A percentile compares a stretch with the other conserved stretches of the same genome.
Evolutionary conservation across 2,329 filamentous ascomycete genomes (phyloP).

Genomic region (Calonectria multiphialidica): DNA sequence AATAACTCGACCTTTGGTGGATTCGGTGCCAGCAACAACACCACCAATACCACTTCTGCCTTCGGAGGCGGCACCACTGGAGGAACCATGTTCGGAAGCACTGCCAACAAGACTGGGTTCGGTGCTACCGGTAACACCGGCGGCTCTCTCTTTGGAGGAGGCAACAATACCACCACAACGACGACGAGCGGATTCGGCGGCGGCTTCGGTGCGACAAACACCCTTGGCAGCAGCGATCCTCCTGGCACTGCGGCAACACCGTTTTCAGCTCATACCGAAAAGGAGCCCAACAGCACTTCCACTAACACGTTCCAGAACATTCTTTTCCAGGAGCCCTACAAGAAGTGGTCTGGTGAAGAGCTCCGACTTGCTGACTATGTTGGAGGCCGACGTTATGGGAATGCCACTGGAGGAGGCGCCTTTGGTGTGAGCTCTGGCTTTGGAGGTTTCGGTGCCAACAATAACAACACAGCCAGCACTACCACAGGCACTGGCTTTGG

Average conservation of each 20-base stretch:
- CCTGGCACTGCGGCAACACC: constrained; percentile 78
- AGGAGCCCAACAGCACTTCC: constrained; percentile 71
- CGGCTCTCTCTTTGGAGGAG: constrained; percentile 63
- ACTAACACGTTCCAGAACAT: constrained; percentile 83
- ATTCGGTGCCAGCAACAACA: constrained; percentile 53
- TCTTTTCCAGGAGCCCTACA: constrained; percentile 82
- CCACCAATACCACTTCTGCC: constrained; percentile 49
- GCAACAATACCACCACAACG: constrained; percentile 41
- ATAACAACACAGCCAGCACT: constrained; percentile 40
- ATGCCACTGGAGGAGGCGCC: constrained; percentile 84
- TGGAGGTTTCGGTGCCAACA: constrained; percentile 61
- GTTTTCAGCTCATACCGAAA: constrained; percentile 79
- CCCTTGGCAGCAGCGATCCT: constrained; percentile 68
- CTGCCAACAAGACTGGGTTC: constrained; percentile 63
- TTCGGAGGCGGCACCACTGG: constrained; percentile 56
- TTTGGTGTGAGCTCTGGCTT: constrained; percentile 76
- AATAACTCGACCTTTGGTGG: constrained; percentile 56
- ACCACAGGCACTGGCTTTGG: constrained; percentile 60
- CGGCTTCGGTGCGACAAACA: constrained; percentile 61
- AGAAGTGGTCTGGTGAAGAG: constrained; percentile 92
- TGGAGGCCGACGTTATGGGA: constrained; percentile 86
- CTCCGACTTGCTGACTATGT: constrained; percentile 88
- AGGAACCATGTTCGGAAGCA: constrained; percentile 65
- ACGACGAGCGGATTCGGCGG: constrained; percentile 50
- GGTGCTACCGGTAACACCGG: constrained; percentile 56